Percentiles rank a stretch among this genome's conserved stretches.
Evolutionary conservation across 2,329 filamentous ascomycete genomes (phyloP).

Genomic region (Malbranchea zuffiana): DNA sequence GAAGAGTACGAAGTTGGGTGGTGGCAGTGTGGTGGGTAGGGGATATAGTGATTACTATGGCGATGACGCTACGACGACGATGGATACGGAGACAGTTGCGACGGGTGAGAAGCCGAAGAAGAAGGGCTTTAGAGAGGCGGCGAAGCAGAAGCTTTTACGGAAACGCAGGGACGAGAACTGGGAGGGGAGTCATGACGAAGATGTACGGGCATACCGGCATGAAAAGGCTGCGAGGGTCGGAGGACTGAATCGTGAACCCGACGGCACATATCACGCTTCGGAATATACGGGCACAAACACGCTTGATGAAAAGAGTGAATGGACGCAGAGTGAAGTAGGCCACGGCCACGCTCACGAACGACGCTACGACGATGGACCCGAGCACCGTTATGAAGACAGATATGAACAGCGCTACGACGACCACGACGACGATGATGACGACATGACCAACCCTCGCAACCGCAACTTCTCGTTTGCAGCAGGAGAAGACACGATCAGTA

Average conservation of each 20-base stretch:
- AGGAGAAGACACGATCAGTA: constrained; percentile 35
- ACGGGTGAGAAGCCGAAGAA: constrained; percentile 28
- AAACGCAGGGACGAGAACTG: constrained; percentile 32
- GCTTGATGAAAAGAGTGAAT: constrained; percentile 46
- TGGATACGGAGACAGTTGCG: constrained; percentile 37
- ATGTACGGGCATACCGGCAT: constrained; percentile 72
- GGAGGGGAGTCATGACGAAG: constrained; percentile 53
- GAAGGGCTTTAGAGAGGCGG: constrained; percentile 24
- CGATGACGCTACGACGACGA: constrained; percentile 36
- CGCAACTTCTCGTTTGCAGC: constrained; percentile 40
- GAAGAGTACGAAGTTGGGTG: constrained; percentile 71
- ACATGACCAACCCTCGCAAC: constrained; percentile 18
- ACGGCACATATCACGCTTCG: constrained; percentile 74
- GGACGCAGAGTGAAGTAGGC: constrained; percentile 29
- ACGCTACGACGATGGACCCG: constrained; percentile 37
- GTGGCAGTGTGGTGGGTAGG: constrained; percentile 57
- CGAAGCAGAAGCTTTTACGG: constrained; percentile 34
- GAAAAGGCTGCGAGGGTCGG: constrained; percentile 81
- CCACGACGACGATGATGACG: constrained; percentile 19
- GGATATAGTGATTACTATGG: constrained; percentile 56
- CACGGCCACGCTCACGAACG: constrained; percentile 17
- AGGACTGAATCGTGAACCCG: constrained; percentile 71
- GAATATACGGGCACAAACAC: constrained; percentile 53
- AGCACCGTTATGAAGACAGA: constrained; percentile 29
- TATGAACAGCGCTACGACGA: constrained; percentile 41